Percentiles rank a stretch among this genome's conserved stretches.
Evolutionary conservation across 2,329 filamentous ascomycete species (phyloP).

Genomic region (Diaporthe velutina): DNA sequence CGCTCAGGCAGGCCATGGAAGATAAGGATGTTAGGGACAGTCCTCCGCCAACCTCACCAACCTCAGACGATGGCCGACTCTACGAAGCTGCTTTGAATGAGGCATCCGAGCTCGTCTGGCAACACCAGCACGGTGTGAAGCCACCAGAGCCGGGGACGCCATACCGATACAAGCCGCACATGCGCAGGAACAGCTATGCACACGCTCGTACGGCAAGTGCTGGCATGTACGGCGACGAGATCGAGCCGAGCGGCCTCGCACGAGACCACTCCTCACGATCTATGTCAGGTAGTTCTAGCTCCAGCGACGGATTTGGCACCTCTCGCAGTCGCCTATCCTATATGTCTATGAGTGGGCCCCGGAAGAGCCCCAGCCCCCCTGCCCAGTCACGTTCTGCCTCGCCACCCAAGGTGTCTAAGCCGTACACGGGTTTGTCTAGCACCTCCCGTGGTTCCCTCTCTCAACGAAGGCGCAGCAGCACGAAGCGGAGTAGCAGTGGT

Average conservation of each 20-base stretch:
- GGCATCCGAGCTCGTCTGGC: constrained; percentile 83
- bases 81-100: constrained; percentile 81
- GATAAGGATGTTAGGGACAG: constrained; percentile 73
- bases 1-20: constrained; percentile 79
- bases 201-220: constrained; percentile 73
- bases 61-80: constrained; percentile 68
- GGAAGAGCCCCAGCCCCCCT: constrained; percentile 39
- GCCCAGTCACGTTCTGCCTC: constrained; percentile 50
- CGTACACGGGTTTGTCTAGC: constrained; percentile 56
- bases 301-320: constrained; percentile 57
- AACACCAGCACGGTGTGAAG: constrained; percentile 74
- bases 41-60: constrained; percentile 53
- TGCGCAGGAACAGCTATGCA: constrained; percentile 79
- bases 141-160: constrained; percentile 71
- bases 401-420: constrained; percentile 49
- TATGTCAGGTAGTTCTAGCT: constrained; percentile 60
- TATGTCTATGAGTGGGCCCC: constrained; percentile 33
- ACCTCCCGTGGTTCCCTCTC: constrained; percentile 52
- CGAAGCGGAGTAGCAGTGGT: constrained; percentile 78
- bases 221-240: constrained; percentile 62
- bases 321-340: constrained; percentile 48
- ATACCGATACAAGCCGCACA: constrained; percentile 76
- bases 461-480: constrained; percentile 71
- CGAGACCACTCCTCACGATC: constrained; percentile 59
- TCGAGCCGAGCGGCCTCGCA: constrained; percentile 60